These are phyloP conservation scores for Aschersonia sp. DNA, from an alignment of 2,329 filamentous ascomycete species.

Conservation along the genomic window DNA sequence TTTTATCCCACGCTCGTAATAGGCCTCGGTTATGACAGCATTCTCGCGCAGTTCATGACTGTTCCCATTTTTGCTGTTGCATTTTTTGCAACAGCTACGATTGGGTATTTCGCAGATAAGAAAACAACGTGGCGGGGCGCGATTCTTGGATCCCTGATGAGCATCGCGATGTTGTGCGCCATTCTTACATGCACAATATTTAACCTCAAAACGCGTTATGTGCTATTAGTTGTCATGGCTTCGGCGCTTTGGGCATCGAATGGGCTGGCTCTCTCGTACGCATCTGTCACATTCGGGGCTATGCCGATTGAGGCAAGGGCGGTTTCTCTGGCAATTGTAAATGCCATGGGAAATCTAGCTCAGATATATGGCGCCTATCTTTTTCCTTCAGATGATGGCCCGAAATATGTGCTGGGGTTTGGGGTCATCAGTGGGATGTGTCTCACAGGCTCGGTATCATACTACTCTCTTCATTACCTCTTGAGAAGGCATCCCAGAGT, in stretches of 20 bases:
- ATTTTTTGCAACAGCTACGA: slow-evolving; percentile 32
- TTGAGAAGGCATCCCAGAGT: background rate
- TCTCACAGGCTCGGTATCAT: slow-evolving; percentile 6
- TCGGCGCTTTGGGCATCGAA: slow-evolving; percentile 39
- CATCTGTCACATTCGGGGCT: slow-evolving; percentile 32
- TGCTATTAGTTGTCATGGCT: slow-evolving; percentile 38
- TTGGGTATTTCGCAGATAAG: slow-evolving; percentile 31
- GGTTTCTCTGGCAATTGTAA: slow-evolving; percentile 34
- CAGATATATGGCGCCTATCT: slow-evolving; percentile 41
- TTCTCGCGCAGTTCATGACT: slow-evolving; percentile 15
- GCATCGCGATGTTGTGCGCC: slow-evolving; percentile 20
- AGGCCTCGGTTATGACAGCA: slow-evolving; percentile 15
- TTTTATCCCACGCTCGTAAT: slow-evolving; percentile 19
- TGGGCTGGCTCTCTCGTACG: slow-evolving; percentile 33
- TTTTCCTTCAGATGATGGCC: slow-evolving; percentile 31
- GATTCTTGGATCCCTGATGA: slow-evolving; percentile 33
- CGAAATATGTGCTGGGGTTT: slow-evolving; percentile 33
- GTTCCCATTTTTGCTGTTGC: slow-evolving; percentile 37
- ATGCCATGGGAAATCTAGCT: slow-evolving; percentile 38
- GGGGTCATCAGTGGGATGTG: slow-evolving; percentile 13
- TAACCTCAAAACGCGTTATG: slow-evolving; percentile 35
- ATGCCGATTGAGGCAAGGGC: slow-evolving; percentile 33
- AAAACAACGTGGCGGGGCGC: slow-evolving; percentile 27
- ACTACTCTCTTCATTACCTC: slow-evolving; percentile 4
- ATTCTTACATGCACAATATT: slow-evolving; percentile 32